Base-by-base conservation (phyloP, 495 filamentous ascomycete genomes). In the Hyaloscypha bicolor region DNA sequence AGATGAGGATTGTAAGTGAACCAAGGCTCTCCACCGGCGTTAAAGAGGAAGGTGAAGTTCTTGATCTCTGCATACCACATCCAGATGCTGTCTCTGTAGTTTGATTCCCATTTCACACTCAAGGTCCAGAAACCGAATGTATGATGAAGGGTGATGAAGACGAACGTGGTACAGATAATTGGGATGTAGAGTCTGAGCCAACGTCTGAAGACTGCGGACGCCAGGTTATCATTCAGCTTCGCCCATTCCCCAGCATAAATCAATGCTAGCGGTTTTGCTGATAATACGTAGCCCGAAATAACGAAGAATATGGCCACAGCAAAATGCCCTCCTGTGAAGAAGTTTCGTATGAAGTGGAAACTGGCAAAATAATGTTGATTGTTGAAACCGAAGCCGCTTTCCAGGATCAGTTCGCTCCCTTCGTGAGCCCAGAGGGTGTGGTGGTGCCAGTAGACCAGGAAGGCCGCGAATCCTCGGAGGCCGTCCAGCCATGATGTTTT, bases 271-370 rank as follows among this genome's bases (percentile, higher is more conserved):
- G 89, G 86, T 65, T 89, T 88, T 60, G 84, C 82, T 9, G 87
- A 88, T 12, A 91, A 78, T 1, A 86, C 87, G 67, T 90, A 88
- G 66, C 88, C 88, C 6, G 88, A 91, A 55, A 91, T 86, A 60
- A 90, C 85, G 76, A 90, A 91, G 80, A 91, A 91, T 53, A 90
- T 82, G 67, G 86, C 81, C 8, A 91, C 88, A 21, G 59, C 89
- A 64, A 88, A 85, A 62, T 85, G 84, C 30, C 88, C 88, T 4
- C 85, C 85, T 31, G 79, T 25, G 55, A 87, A 79, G 21, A 90
- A 72, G 64, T 89, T 76, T 35, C 88, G 83, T 3, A 90, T 37
- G 63, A 87, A 80, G 3, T 88, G 88, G 11, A 90, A 75, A 72
- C 90, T 87, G 60, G 86, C 80, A 57, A 89, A 62, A 60, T 79